These are phyloP conservation scores for Stevia rebaudiana DNA, from an alignment of 140 eudicot species.

Conservation along the genomic window DNA sequence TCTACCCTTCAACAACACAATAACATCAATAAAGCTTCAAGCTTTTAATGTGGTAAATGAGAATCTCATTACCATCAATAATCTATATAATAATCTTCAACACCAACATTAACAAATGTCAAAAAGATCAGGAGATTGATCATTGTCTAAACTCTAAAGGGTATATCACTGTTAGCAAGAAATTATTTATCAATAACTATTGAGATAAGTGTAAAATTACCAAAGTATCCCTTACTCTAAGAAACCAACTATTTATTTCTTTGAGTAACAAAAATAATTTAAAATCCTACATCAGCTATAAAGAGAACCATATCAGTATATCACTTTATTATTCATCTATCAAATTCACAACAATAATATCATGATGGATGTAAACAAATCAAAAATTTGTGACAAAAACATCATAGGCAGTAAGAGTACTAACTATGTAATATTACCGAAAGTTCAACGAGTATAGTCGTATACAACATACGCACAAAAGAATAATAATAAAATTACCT, in stretches of 20 bases:
- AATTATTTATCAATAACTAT: too few relatives aligned
- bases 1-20: slow-evolving; percentile 12
- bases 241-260: background rate
- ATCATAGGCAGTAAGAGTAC: background rate
- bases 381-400: background rate
- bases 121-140: background rate
- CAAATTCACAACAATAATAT: background rate
- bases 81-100: background rate
- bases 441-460: background rate
- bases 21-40: slow-evolving; percentile 10
- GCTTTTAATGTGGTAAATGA: background rate
- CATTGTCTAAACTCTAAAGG: background rate
- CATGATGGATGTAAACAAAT: background rate
- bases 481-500: slow-evolving; percentile 42
- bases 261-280: background rate
- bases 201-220: background rate
- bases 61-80: background rate
- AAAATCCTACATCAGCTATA: background rate
- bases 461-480: slow-evolving; percentile 2
- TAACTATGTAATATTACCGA: background rate
- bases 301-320: background rate
- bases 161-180: background rate
- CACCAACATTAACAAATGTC: background rate
- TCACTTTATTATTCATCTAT: background rate
- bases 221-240: background rate